Base-by-base conservation (phyloP, 352 stramenopile species). In the Globisporangium iwayamae region DNA sequence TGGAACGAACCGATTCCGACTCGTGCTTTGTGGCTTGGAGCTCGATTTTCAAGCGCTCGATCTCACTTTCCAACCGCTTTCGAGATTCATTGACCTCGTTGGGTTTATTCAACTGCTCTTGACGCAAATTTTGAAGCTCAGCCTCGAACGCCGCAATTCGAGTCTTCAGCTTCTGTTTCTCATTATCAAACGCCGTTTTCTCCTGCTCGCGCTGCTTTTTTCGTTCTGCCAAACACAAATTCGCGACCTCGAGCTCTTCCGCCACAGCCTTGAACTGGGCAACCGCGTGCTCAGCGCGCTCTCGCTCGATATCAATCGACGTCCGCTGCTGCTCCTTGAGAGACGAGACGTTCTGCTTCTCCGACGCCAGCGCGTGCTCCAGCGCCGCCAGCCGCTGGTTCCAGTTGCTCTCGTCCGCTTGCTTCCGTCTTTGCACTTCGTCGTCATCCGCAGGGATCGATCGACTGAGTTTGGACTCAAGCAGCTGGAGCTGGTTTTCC, bases 181-280 rank as follows among this genome's bases (percentile, higher is more conserved):
- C 64, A 1, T 66, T 41, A 22, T 63, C 48, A 41, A 75, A 82
- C 9, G 70, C 68, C 3, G 20, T 20, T 1, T 63, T 39, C 22
- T 82, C 79, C 9, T 72, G 65, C 10, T 89, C 77, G 22, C 77
- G 77, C 52, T 91, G 85, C 39, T 71, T 75, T 58, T 91, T 91
- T 4, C 85, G 68, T 60, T 93, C 85, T 4, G 77, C 69, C 3
- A 93, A 62, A 41, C 85, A 93, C 30, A 93, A 32, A 50, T 93
- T 93, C 2, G 85, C 85, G 0, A 83, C 79, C 20, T 86, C 76
- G 16, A 93, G 72, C 56, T 93, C 83, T 22, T 79, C 66, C 0
- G 67, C 60, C 9, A 91, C 65, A 5, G 72, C 66, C 22, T 74
- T 69, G 18, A 64, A 69, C 58, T 86, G 78, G 1, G 67, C 65